A percentile compares a stretch with the other conserved stretches of the same genome.
Conservation (phyloP, 176 grass and related monocot genomes). For the Sorghum bicolor region DNA sequence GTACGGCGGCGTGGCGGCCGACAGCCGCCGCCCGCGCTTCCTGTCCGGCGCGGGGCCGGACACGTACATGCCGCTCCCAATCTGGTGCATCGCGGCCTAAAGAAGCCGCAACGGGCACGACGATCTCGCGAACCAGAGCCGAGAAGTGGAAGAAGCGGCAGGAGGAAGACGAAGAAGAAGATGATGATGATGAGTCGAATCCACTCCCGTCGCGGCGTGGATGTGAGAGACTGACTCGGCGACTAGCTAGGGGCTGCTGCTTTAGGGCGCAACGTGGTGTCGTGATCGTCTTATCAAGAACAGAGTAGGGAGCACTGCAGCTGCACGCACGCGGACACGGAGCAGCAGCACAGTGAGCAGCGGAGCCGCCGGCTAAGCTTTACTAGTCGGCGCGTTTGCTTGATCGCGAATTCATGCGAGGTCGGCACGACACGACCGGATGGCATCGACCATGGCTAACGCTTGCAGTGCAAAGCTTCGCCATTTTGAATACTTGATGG, state of each 20-base stretch:
- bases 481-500: not conserved
- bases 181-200: not conserved
- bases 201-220: not conserved
- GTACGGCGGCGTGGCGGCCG: constrained; percentile 64
- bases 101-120: not conserved
- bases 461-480: not conserved
- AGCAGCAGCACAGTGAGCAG: not conserved
- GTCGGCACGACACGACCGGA: constrained; percentile 9
- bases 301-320: constrained; percentile 14
- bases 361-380: not conserved
- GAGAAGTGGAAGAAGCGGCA: not conserved
- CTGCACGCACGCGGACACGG: not conserved
- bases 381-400: not conserved
- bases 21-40: constrained; percentile 45
- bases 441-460: not conserved
- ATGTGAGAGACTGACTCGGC: not conserved
- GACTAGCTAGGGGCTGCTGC: not conserved
- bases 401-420: constrained; percentile 45
- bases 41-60: constrained; percentile 78
- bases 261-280: constrained; percentile 35
- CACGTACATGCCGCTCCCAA: constrained; percentile 76
- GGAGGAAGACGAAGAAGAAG: not conserved
- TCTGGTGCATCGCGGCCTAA: constrained; percentile 57
- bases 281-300: constrained; percentile 47
- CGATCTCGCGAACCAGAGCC: not conserved